phyloP scores from a whole-genome alignment of 2,329 filamentous ascomycete genomes.

The Penicillium sp. region DNA sequence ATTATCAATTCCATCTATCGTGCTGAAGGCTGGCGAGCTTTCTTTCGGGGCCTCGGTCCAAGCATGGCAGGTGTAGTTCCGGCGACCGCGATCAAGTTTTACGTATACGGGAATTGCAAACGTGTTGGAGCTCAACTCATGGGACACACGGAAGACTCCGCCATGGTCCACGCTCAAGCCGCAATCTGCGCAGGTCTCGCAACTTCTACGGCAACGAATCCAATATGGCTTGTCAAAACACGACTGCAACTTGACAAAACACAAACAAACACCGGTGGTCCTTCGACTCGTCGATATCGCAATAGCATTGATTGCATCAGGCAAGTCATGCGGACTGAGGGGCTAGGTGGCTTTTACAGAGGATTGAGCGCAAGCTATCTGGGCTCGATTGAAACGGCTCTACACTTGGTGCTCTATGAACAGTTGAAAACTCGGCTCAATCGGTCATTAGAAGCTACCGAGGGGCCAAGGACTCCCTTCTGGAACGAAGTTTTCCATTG shows the following conservation, averaged over 20 bases:
- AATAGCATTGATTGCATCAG: conserved; percentile 67
- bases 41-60: conserved; percentile 41
- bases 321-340: conserved; percentile 81
- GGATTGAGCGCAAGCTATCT: conserved; percentile 72
- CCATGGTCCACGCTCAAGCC: conserved; percentile 36
- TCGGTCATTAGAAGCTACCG: conserved; percentile 19
- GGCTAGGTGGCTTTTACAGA: conserved; percentile 80
- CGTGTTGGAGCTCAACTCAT: conserved; percentile 32
- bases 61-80: conserved; percentile 43
- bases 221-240: conserved; percentile 63
- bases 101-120: conserved; percentile 43
- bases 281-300: conserved; percentile 38
- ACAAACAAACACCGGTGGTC: conserved; percentile 27
- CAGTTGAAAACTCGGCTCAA: conserved; percentile 33
- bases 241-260: conserved; percentile 56
- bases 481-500: conserved; percentile 30
- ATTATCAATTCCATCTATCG: conserved; percentile 40
- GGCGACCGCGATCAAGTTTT: conserved; percentile 43
- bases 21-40: conserved; percentile 40
- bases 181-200: conserved; percentile 38
- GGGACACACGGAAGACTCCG: conserved; percentile 31
- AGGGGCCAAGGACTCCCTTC: conserved; percentile 21
- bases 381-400: conserved; percentile 37
- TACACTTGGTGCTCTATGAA: conserved; percentile 41
- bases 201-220: conserved; percentile 40